Conservation (phyloP, 176 grass and related monocot genomes). For the Neostapfia colusana region DNA sequence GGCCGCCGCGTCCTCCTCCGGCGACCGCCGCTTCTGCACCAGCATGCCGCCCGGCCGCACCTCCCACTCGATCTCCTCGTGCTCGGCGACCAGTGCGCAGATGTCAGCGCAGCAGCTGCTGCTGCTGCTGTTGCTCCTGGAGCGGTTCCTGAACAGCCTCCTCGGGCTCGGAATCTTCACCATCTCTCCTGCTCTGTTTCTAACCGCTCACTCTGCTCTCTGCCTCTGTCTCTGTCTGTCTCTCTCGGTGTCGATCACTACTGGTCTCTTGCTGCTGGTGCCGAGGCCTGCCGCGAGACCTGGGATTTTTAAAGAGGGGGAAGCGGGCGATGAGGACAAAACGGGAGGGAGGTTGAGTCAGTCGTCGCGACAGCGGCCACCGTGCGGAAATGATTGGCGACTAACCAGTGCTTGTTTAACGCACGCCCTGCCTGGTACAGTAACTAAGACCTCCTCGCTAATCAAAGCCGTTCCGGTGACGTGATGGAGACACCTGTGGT, state of each 20-base stretch:
- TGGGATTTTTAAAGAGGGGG: slow-evolving; percentile 33
- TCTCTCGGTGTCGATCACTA: not conserved
- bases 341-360: slow-evolving; percentile 15
- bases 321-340: slow-evolving; percentile 42
- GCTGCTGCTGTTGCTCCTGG: slow-evolving; percentile 31
- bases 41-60: slow-evolving; percentile 79
- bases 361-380: slow-evolving; percentile 49
- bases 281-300: not conserved
- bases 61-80: slow-evolving; percentile 71
- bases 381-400: slow-evolving; percentile 45
- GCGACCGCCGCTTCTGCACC: slow-evolving; percentile 63
- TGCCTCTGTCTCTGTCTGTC: not conserved
- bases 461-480: not conserved
- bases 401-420: slow-evolving; percentile 35
- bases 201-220: not conserved
- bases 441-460: not conserved
- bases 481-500: slow-evolving; percentile 23
- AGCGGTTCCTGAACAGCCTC: slow-evolving; percentile 71
- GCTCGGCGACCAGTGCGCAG: slow-evolving; percentile 46
- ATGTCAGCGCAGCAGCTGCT: slow-evolving; percentile 34
- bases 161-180: slow-evolving; percentile 73
- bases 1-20: slow-evolving; percentile 31
- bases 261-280: not conserved
- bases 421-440: no score
- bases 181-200: slow-evolving; percentile 22